Evolutionary conservation across 2,329 filamentous ascomycete species (phyloP).

Genomic region (Penicillium decumbens): DNA sequence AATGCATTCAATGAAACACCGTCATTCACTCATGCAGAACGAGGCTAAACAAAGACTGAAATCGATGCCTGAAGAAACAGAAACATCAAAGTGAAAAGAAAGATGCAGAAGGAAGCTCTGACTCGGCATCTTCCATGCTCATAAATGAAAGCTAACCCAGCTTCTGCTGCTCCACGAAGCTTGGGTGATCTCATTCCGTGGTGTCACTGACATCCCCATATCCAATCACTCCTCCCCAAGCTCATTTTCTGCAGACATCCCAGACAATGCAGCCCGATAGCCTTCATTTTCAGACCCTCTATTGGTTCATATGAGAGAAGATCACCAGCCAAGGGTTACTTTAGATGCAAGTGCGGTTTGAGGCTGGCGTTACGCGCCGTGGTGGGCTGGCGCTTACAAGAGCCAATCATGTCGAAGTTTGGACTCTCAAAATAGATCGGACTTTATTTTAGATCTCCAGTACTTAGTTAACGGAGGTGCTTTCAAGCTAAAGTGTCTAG

Average conservation of each 20-base stretch:
- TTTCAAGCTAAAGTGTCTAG: neutral
- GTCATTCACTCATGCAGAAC: conserved; percentile 8
- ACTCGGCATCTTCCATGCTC: conserved; percentile 2
- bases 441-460: neutral
- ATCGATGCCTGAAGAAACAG: neutral
- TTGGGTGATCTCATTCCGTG: conserved; percentile 3
- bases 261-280: conserved; percentile 16
- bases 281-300: neutral
- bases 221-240: conserved; percentile 12
- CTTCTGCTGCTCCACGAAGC: neutral
- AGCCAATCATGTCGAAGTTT: conserved; percentile 4
- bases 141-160: neutral
- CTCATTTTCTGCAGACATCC: conserved; percentile 13
- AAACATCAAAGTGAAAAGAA: neutral
- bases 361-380: conserved; percentile 17
- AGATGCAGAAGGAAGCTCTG: conserved; percentile 9
- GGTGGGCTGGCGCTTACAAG: conserved; percentile 16
- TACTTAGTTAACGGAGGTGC: too few species aligned
- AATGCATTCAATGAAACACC: conserved; percentile 18
- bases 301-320: conserved; percentile 7
- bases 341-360: conserved; percentile 7
- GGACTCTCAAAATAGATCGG: conserved; percentile 15
- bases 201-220: neutral
- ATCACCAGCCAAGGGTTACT: conserved; percentile 7
- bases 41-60: neutral